phyloP scores from a whole-genome alignment of 495 filamentous ascomycete species.

The Penicillium tannophilum region DNA sequence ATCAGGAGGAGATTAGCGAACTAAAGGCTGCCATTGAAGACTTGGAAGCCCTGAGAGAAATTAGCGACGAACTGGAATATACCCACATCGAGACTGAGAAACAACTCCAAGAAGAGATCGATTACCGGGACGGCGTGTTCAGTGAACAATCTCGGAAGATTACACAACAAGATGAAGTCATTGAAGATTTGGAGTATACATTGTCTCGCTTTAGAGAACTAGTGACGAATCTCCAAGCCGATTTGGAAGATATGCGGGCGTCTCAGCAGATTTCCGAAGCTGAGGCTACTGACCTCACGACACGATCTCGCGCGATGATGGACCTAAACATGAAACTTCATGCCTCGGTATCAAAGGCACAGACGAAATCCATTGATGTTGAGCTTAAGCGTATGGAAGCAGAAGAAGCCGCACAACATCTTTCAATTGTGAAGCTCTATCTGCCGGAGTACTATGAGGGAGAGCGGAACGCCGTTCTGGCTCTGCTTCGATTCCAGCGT shows the following conservation, averaged over 20 bases:
- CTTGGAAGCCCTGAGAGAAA: slow-evolving; percentile 81
- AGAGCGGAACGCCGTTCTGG: slow-evolving; percentile 80
- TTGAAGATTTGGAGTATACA: slow-evolving; percentile 89
- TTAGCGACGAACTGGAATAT: slow-evolving; percentile 90
- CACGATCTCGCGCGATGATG: slow-evolving; percentile 88
- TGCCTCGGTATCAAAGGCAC: slow-evolving; percentile 82
- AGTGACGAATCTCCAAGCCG: slow-evolving; percentile 80
- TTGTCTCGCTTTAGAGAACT: slow-evolving; percentile 84
- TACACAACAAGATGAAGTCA: slow-evolving; percentile 66
- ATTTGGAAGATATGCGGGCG: slow-evolving; percentile 87
- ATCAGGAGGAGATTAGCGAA: slow-evolving; percentile 81
- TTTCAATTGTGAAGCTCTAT: slow-evolving; percentile 85
- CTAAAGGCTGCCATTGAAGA: slow-evolving; percentile 80
- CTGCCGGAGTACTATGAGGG: slow-evolving; percentile 81
- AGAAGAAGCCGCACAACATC: slow-evolving; percentile 84
- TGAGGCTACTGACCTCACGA: slow-evolving; percentile 83
- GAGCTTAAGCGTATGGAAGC: slow-evolving; percentile 87
- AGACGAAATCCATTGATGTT: slow-evolving; percentile 89
- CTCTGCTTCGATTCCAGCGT: slow-evolving; percentile 83
- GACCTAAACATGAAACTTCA: slow-evolving; percentile 95
- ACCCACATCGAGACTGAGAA: slow-evolving; percentile 92
- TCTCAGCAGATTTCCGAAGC: slow-evolving; percentile 90
- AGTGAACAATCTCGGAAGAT: slow-evolving; percentile 70
- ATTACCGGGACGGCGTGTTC: slow-evolving; percentile 76
- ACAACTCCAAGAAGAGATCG: slow-evolving; percentile 90